Evolutionary conservation across 2,329 filamentous ascomycete genomes (phyloP).

Genomic region (Leptographium lundbergii): DNA sequence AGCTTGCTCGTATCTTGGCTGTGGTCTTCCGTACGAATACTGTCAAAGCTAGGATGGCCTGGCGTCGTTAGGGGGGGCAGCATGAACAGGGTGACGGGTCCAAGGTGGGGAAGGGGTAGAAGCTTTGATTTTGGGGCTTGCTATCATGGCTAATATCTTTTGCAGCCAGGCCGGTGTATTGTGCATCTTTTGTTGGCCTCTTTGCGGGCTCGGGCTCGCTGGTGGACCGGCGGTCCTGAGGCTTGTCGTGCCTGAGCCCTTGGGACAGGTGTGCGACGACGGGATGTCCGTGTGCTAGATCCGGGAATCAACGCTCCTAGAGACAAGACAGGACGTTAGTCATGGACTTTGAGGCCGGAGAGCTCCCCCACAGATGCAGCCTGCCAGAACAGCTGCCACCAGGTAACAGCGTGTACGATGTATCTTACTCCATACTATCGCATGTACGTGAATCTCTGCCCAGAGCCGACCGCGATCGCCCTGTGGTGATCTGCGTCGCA

Average conservation of each 20-base stretch:
- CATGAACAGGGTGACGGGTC: not conserved
- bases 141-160: not conserved
- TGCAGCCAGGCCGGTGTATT: too few species aligned
- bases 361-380: not conserved
- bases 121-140: not conserved
- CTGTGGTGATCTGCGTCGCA: not conserved
- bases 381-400: not conserved
- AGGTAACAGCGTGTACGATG: not conserved
- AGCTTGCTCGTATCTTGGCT: not conserved
- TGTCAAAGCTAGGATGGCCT: not conserved
- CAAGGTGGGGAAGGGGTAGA: not conserved
- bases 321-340: not conserved
- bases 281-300: too few species aligned
- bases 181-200: not conserved
- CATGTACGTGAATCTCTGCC: not conserved
- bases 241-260: too few species aligned
- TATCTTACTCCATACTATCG: not conserved
- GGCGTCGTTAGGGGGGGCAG: not conserved
- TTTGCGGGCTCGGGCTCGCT: too few species aligned
- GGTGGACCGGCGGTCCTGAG: too few species aligned
- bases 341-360: not conserved
- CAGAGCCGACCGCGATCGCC: not conserved
- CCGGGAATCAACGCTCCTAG: too few species aligned
- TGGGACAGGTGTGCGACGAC: too few species aligned
- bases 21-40: not conserved